These are phyloP conservation scores for Backusella sp. DNA, from an alignment of 192 early-diverging fungal genomes.

Conservation along the genomic window DNA sequence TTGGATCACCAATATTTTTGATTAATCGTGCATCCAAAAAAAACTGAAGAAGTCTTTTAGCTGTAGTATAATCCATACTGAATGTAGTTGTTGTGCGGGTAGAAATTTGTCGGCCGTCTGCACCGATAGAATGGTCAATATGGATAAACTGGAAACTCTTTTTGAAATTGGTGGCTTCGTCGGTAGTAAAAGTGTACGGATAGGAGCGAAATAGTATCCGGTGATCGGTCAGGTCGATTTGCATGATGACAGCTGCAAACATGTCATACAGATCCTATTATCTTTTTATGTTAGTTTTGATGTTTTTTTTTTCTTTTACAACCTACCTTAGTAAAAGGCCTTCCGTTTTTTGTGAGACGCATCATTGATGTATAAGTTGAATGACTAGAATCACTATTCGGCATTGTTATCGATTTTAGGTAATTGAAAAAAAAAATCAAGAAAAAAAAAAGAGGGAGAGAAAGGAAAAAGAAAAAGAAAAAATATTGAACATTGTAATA, in stretches of 20 bases:
- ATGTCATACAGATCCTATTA: slow-evolving; percentile 52
- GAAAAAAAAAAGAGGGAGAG: not conserved
- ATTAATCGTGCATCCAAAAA: slow-evolving; percentile 53
- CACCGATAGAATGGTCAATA: slow-evolving; percentile 39
- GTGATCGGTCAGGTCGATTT: slow-evolving; percentile 43
- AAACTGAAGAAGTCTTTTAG: slow-evolving; percentile 42
- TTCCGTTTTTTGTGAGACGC: slow-evolving; percentile 1
- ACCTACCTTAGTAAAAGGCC: slow-evolving; percentile 18
- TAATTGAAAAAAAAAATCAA: not conserved
- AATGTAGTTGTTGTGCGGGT: slow-evolving; percentile 52
- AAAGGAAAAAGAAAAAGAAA: not conserved
- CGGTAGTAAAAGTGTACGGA: slow-evolving; percentile 47
- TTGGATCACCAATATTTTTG: slow-evolving; percentile 38
- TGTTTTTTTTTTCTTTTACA: not conserved
- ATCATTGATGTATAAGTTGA: slow-evolving; percentile 18
- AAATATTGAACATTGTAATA: not conserved
- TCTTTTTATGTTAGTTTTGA: not conserved
- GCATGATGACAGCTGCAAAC: slow-evolving; percentile 48
- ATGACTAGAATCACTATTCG: not conserved
- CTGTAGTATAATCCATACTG: slow-evolving; percentile 48
- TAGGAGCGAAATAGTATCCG: slow-evolving; percentile 46
- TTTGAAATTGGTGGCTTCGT: slow-evolving; percentile 41
- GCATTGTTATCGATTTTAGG: not conserved
- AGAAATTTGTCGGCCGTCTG: slow-evolving; percentile 24
- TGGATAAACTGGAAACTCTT: slow-evolving; percentile 36